These are phyloP conservation scores for cucumber (Cucumis sativus) DNA, from an alignment of 306 rosid genomes.

Conservation along the genomic window DNA sequence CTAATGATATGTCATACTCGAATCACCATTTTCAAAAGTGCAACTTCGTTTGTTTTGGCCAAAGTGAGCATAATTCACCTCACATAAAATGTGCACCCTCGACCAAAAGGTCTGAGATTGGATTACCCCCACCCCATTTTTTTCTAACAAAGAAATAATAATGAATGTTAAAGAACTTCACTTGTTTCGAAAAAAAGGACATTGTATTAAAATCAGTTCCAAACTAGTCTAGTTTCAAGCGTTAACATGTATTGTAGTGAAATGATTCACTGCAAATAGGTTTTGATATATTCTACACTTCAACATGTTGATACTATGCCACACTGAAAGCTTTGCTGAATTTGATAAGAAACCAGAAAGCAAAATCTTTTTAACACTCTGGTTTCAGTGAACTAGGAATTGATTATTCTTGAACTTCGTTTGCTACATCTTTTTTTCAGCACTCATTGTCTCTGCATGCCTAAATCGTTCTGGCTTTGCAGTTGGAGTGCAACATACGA, in stretches of 20 bases:
- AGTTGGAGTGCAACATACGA: slow-evolving; percentile 91
- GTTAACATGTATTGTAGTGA: not conserved
- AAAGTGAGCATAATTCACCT: too few species aligned
- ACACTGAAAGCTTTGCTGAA: not conserved
- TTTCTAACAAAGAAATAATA: too few species aligned
- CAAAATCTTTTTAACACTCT: not conserved
- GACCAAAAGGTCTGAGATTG: too few species aligned
- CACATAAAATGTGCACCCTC: too few species aligned
- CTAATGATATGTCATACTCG: not conserved
- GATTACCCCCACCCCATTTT: too few species aligned
- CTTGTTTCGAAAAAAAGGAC: not conserved
- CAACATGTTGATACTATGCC: not conserved
- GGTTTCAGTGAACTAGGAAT: slow-evolving; percentile 12
- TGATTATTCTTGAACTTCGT: slow-evolving; percentile 22
- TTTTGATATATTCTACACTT: not conserved
- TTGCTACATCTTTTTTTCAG: slow-evolving; percentile 25
- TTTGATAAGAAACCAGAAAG: not conserved
- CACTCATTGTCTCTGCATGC: slow-evolving; percentile 53
- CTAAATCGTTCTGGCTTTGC: slow-evolving; percentile 46
- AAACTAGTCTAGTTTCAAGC: not conserved
- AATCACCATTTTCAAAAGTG: not conserved
- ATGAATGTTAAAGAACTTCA: not conserved
- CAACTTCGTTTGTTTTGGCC: not conserved
- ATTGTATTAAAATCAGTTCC: not conserved
- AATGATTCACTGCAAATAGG: not conserved